Conservation (phyloP, 148 eudicot genomes). For the Rhododendron vialii region DNA sequence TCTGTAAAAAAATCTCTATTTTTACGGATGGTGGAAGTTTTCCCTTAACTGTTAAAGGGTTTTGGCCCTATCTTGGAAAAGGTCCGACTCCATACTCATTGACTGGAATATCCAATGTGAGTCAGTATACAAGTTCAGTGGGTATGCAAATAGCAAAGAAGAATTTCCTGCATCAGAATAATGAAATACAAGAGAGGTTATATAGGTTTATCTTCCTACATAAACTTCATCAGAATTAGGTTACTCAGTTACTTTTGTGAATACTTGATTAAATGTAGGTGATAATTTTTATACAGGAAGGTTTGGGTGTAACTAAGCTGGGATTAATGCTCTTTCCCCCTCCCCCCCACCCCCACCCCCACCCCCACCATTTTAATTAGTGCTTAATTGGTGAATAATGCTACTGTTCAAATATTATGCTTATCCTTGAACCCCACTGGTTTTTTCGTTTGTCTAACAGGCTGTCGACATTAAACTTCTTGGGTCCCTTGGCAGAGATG, state of each 20-base stretch:
- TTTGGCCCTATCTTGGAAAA: not conserved
- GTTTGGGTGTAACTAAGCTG: not conserved
- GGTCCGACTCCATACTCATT: not conserved
- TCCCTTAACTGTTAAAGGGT: not conserved
- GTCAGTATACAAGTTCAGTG: not conserved
- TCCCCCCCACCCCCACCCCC: not conserved
- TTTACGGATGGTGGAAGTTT: not conserved
- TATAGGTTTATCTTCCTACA: not conserved
- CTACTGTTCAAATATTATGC: not conserved
- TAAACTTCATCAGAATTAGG: not conserved
- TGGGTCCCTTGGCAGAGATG: constrained; percentile 81
- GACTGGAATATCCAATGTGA: not conserved
- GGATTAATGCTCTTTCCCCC: not conserved
- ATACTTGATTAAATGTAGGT: not conserved
- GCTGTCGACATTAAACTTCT: constrained; percentile 88
- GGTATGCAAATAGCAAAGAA: not conserved
- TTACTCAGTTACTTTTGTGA: not conserved
- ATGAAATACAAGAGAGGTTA: not conserved
- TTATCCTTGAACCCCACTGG: not conserved
- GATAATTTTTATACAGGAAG: not conserved
- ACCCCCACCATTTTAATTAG: not conserved
- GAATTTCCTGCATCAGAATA: not conserved
- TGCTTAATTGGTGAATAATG: not conserved
- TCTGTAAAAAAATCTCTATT: not conserved
- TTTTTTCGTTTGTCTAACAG: constrained; percentile 32